These are phyloP conservation scores for Strobilomyces confusus DNA, from an alignment of 768 basidiomycete genomes.

Conservation along the genomic window DNA sequence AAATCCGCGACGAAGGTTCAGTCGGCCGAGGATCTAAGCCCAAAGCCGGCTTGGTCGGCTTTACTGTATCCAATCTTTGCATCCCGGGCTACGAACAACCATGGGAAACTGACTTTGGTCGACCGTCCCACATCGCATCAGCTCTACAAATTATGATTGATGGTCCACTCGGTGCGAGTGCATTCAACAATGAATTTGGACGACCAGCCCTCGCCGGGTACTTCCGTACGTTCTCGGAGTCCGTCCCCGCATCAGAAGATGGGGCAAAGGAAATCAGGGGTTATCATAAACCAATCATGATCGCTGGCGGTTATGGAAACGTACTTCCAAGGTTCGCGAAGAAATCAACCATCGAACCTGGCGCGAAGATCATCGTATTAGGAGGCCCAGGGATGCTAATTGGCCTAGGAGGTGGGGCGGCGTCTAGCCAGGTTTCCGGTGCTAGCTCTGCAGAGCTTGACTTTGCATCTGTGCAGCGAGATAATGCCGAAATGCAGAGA, in stretches of 20 bases:
- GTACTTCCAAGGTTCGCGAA: conserved; percentile 79
- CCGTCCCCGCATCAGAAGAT: conserved; percentile 52
- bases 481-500: conserved; percentile 98
- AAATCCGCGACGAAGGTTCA: conserved; percentile 97
- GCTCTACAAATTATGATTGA: conserved; percentile 97
- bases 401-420: conserved; percentile 94
- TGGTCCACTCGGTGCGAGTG: conserved; percentile 89
- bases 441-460: conserved; percentile 90
- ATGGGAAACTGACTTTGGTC: conserved; percentile 95
- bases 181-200: conserved; percentile 99
- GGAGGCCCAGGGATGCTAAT: conserved; percentile 97
- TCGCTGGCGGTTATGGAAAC: conserved; percentile 95
- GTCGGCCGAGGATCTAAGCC: conserved; percentile 94
- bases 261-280: conserved; percentile 69
- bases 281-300: conserved; percentile 99
- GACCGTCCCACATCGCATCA: conserved; percentile 86
- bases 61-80: conserved; percentile 89
- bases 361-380: conserved; percentile 86
- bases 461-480: conserved; percentile 96
- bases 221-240: conserved; percentile 91
- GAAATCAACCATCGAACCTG: conserved; percentile 73
- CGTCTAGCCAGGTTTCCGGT: conserved; percentile 90
- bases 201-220: conserved; percentile 90
- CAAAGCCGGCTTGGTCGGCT: conserved; percentile 91
- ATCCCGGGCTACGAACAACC: conserved; percentile 90